These are phyloP conservation scores for Deinandra increscens DNA, from an alignment of 129 eudicot species.

Conservation along the genomic window DNA sequence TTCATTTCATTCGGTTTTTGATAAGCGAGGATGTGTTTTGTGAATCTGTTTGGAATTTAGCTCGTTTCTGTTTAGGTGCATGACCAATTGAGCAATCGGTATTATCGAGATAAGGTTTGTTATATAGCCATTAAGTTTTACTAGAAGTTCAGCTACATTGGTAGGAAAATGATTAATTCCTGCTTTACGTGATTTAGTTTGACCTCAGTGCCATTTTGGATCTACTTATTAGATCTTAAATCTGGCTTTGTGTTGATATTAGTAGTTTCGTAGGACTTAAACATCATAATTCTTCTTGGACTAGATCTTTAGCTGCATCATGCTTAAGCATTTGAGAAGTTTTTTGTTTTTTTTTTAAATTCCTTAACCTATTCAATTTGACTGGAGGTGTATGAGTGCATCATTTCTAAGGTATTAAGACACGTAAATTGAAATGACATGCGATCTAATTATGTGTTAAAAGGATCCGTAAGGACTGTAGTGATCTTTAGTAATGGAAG, in stretches of 20 bases:
- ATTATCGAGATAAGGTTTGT: neutral
- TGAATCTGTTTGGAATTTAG: neutral
- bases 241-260: neutral
- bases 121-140: neutral
- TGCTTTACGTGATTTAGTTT: neutral
- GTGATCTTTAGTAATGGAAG: neutral
- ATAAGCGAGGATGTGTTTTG: neutral
- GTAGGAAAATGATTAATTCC: neutral
- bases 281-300: neutral
- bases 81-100: neutral
- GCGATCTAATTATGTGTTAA: neutral
- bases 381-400: neutral
- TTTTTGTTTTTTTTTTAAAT: neutral
- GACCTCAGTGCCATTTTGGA: conserved; percentile 2
- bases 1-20: neutral
- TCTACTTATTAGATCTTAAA: conserved; percentile 6
- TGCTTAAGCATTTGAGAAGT: neutral
- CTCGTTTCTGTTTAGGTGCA: neutral
- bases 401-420: neutral
- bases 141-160: neutral
- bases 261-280: neutral
- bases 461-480: neutral
- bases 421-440: neutral
- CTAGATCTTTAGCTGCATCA: too few species aligned
- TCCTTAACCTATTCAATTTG: neutral